A percentile compares a stretch with the other conserved stretches of the same genome.
Evolutionary conservation across 2,329 filamentous ascomycete species (phyloP).

Genomic region (Capronia epimyces): DNA sequence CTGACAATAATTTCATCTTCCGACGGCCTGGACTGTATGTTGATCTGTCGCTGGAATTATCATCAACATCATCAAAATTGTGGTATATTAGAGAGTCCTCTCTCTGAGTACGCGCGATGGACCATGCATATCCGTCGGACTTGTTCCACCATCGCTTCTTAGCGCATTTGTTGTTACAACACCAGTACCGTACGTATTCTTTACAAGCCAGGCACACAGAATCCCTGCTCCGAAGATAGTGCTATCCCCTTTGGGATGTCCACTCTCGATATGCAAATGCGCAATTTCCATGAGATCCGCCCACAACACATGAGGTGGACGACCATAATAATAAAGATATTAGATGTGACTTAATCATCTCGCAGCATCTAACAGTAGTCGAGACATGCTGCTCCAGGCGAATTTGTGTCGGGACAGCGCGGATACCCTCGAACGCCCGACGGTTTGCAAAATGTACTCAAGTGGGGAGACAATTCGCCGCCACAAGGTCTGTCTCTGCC

Average conservation of each 20-base stretch:
- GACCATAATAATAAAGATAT: too few species aligned
- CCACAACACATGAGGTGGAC: slow-evolving; percentile 1
- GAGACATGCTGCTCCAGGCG: background rate
- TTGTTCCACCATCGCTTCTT: slow-evolving; percentile 22
- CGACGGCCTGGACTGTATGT: background rate
- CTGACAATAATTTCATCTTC: background rate
- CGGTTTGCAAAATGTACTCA: background rate
- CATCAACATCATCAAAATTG: background rate
- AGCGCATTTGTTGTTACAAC: slow-evolving; percentile 12
- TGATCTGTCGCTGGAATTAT: background rate
- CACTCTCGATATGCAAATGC: slow-evolving; percentile 22
- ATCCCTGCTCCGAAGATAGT: slow-evolving; percentile 13
- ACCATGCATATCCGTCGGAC: slow-evolving; percentile 10
- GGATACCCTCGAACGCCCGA: background rate
- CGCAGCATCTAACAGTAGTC: background rate
- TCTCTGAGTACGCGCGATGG: background rate
- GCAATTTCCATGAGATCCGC: slow-evolving; percentile 25
- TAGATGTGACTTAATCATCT: background rate
- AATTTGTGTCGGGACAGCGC: background rate
- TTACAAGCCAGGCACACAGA: slow-evolving; percentile 8
- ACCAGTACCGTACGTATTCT: background rate
- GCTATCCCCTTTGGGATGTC: slow-evolving; percentile 8
- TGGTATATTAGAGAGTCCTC: background rate
- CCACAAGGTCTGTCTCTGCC: background rate
- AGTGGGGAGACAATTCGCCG: background rate